These are phyloP conservation scores for Nakazawaea molendinolei DNA, from an alignment of 805 yeast genomes.

Conservation along the genomic window DNA sequence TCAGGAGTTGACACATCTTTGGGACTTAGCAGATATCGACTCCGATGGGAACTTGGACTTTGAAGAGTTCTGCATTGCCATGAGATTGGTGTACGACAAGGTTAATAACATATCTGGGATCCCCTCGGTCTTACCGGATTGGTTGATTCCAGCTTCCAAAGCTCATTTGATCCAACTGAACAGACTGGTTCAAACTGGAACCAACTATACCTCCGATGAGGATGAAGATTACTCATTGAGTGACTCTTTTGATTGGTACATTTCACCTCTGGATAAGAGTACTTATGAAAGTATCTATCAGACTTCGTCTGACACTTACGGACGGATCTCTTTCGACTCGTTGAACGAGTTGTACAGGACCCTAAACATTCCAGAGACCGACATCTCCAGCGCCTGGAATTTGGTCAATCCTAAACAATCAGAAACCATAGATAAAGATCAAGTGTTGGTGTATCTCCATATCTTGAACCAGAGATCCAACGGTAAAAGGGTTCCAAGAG, in stretches of 20 bases:
- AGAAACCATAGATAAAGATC: conserved; percentile 90
- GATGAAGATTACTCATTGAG: conserved; percentile 55
- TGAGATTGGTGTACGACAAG: conserved; percentile 89
- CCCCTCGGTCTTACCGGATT: conserved; percentile 74
- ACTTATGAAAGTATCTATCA: conserved; percentile 76
- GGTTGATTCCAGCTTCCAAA: conserved; percentile 91
- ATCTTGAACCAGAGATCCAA: conserved; percentile 82
- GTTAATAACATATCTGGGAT: conserved; percentile 55
- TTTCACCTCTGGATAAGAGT: conserved; percentile 77
- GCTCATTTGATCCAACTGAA: conserved; percentile 83
- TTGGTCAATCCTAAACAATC: conserved; percentile 85
- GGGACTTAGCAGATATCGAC: conserved; percentile 93
- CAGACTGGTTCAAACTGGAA: conserved; percentile 43
- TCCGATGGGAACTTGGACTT: conserved; percentile 88
- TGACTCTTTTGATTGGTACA: conserved; percentile 90
- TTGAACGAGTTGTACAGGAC: conserved; percentile 63
- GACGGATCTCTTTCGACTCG: conserved; percentile 71
- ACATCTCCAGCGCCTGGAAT: conserved; percentile 89
- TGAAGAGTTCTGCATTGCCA: conserved; percentile 96
- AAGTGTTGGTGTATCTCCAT: conserved; percentile 82
- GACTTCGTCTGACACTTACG: conserved; percentile 68
- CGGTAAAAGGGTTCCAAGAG: conserved; percentile 76
- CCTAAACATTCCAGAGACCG: conserved; percentile 76
- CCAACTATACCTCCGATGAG: conserved; percentile 22
- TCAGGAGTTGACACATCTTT: conserved; percentile 69